Evolutionary conservation across 2,329 filamentous ascomycete genomes (phyloP), one percentile per base, ranked within the genome.

Genomic region (Aspergillus calidoustus): DNA sequence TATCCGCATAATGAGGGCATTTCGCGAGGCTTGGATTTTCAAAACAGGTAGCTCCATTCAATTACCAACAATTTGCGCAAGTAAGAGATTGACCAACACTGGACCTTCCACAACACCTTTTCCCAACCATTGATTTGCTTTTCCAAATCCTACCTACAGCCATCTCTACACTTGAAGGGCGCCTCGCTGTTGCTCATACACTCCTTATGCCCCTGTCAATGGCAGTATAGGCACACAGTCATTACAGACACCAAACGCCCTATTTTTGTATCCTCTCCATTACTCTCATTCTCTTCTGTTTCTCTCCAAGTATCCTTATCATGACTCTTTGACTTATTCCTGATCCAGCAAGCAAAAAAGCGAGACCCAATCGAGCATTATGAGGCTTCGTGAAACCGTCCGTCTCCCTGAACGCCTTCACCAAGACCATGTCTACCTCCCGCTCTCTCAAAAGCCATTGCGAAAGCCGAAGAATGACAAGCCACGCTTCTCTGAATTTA

Each of bases 301-400:
- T 28, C 34, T 15, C 34, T 9, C 48, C n/a, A 19, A 17, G n/a
- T 17, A 25, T 46, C n/a, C 46, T 44, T 46, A 50, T 23, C 55
- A 48, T 28, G 19, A 28, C 34, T 30, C 13, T 5, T 43, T 23
- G 19, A 31, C 30, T 49, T 38, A 57, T 23, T 15, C 47, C 17
- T 31, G 23, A 28, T 7, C 23, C 7, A 47, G n/a, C 25, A 38
- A 34, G 43, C 34, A 46, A 47, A 17, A 7, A 55, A n/a, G 7
- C 53, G 6, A 15, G 47, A 13, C 28, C 30, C 55, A n/a, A 8
- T 31, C 30, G 49, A 47, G 52, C 47, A 66, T 55, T 30, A 77
- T 77, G 76, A 72, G 66, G 54, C 71, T 78, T 19, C 72, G 77
- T 62, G 60, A 65, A 5, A 71, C 31, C 17, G 72, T 79, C 55